These are phyloP conservation scores for Tylopilus vinaceipallidus DNA, from an alignment of 768 basidiomycete genomes.

Conservation along the genomic window DNA sequence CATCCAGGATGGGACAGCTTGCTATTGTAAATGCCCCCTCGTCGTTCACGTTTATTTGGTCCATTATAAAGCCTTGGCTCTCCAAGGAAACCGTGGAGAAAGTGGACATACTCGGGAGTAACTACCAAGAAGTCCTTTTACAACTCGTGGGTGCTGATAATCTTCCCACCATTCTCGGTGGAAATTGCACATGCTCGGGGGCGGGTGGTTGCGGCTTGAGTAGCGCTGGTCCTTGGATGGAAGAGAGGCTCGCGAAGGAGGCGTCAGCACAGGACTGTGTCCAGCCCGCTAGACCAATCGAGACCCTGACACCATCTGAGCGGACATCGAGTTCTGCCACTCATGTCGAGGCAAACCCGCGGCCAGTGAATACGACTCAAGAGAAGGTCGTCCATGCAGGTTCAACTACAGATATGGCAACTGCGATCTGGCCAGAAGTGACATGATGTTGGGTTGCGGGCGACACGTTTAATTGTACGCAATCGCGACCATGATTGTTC, in stretches of 20 bases:
- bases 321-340: constrained; percentile 4
- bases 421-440: not conserved
- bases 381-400: constrained; percentile 11
- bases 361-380: not conserved
- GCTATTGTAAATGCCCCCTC: constrained; percentile 71
- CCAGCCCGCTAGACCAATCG: not conserved
- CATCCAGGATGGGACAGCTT: constrained; percentile 65
- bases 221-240: constrained; percentile 70
- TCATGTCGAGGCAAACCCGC: constrained; percentile 1
- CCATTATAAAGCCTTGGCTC: constrained; percentile 66
- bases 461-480: not conserved
- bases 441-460: constrained; percentile 1
- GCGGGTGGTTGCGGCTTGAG: constrained; percentile 59
- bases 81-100: constrained; percentile 70
- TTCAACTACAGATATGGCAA: not conserved
- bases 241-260: constrained; percentile 40
- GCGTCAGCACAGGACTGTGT: constrained; percentile 1
- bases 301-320: constrained; percentile 1
- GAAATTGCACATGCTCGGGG: constrained; percentile 58
- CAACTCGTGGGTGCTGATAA: constrained; percentile 61
- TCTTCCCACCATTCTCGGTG: constrained; percentile 60
- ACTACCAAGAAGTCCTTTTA: constrained; percentile 57
- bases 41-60: constrained; percentile 74
- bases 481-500: not conserved
- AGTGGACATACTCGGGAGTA: constrained; percentile 59